Percentiles rank a stretch among this genome's conserved stretches.
phyloP scores from a whole-genome alignment of 1,284 basidiomycete species.

The Sanghuangporus sanghuang region DNA sequence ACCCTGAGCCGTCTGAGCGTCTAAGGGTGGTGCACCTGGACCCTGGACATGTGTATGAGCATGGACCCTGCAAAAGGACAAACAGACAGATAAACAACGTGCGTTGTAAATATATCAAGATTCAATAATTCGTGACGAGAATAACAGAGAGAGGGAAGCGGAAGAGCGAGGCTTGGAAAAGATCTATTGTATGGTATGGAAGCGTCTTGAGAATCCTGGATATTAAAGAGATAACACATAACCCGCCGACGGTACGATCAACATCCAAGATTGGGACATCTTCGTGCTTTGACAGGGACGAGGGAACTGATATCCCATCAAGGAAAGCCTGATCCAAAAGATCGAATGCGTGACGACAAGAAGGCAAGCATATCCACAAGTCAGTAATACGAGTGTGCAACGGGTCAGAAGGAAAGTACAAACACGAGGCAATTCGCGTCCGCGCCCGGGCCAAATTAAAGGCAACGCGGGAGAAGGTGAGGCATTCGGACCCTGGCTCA shows the following conservation, averaged over 20 bases:
- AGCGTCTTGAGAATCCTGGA: neutral
- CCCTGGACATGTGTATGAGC: neutral
- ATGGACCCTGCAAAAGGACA: neutral
- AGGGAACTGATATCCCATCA: neutral
- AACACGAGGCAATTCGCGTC: no score
- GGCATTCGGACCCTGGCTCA: no score
- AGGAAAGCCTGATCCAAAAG: neutral
- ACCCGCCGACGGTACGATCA: no score
- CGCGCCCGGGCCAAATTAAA: no score
- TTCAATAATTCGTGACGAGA: no score
- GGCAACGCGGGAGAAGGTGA: no score
- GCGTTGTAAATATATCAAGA: no score
- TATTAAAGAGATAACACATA: neutral
- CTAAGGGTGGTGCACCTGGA: no score
- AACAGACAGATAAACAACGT: neutral
- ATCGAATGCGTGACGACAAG: neutral
- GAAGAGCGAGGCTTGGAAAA: neutral
- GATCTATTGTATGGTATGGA: neutral
- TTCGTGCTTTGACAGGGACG: neutral
- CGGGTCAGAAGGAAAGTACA: neutral
- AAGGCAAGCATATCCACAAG: no score
- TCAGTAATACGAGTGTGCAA: neutral
- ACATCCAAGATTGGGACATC: neutral
- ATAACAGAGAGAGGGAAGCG: neutral
- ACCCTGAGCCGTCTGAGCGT: no score